Evolutionary conservation across 805 yeast species (phyloP), one percentile per base, ranked within the genome.

Genomic region (Candida insectalens): DNA sequence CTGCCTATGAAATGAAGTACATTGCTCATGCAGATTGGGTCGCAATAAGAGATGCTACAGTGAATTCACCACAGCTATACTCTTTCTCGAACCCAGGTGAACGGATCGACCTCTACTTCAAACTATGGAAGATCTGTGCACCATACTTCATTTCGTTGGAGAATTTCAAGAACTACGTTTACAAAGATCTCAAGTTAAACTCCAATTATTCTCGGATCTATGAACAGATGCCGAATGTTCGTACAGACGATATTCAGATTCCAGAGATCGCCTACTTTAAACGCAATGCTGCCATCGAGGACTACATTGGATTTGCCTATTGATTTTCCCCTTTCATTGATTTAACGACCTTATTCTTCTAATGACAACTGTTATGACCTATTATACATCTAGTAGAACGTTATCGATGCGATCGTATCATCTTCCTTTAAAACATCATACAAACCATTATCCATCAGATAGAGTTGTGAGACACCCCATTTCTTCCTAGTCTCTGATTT

Each of bases 21-120:
- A 76, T 82, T 44, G 87, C 89, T 5, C 76, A 74, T 51, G 89
- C 92, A 8, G 89, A 81, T 57, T 82, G 89, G 89, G 79, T 83
- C 26, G 81, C 89, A 3, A 55, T 83, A 37, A 73, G 88, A 60
- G 87, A 78, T 53, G 83, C 89, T 15, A 82, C 92, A 5, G 62
- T 74, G 28, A 59, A 60, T 38, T 65, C 77, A 4, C 51, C 47
- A 28, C 52, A 50, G 17, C 59, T 53, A 31, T 42, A 50, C 25
- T 54, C 35, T 9, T 50, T 54, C 35, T 35, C 33, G 6, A 47
- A 55, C 29, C 48, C 56, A 19, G 52, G 62, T 14, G 67, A 64
- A 26, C 65, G 84, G 54, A 64, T 66, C 40, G 60, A 64, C 25
- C 55, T 76, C 19, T 77, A 75, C 51, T 65, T 73, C 53, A 62